Base-by-base conservation (phyloP, 2,329 filamentous ascomycete genomes). In the Hymenoscyphus scutula region DNA sequence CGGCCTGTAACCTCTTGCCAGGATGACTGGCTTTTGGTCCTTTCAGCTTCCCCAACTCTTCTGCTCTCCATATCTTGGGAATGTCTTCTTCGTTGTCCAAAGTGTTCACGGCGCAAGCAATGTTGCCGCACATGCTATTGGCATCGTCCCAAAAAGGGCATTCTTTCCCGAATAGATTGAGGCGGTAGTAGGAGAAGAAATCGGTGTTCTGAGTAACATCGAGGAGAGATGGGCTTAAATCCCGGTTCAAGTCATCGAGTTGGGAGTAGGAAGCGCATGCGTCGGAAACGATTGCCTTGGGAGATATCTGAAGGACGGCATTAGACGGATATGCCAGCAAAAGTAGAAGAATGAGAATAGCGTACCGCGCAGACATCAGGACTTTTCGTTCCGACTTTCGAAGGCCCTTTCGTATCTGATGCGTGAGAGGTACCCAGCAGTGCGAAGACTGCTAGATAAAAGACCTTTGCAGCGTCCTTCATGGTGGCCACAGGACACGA, bases 101-200 rank as follows among this genome's bases (percentile, higher is more conserved):
- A 0, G 94, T 98, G 74, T 95, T 92, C 19, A 99, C 95, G 11
- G 94, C 91, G 75, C 95, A 99, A 23, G 93, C 95, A 70, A 96
- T 92, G 77, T 99, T 99, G 68, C 93, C 95, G 77, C 95, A 99
- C 83, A 97, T 91, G 76, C 91, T 91, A 76, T 90, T 89, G 65
- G 92, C 89, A 76, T 99, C 95, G 73, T 88, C 86, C 94, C 95
- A 99, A 76, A 98, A 99, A 0, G 95, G 95, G 73, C 95, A 99
- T 77, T 86, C 87, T 77, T 95, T 97, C 77, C 96, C 90, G 77
- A 92, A 99, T 23, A 99, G 84, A 75, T 97, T 98, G 54, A 99
- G 80, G 62, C 95, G 89, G 79, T 98, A 99, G 77, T 98, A 92
- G 59, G 94, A 94, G 78, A 99, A 99, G 83, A 97, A 99, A 77